These are phyloP conservation scores for Dictyostelium brefeldianum DNA, from an alignment of 78 protist genomes.

Conservation along the genomic window DNA sequence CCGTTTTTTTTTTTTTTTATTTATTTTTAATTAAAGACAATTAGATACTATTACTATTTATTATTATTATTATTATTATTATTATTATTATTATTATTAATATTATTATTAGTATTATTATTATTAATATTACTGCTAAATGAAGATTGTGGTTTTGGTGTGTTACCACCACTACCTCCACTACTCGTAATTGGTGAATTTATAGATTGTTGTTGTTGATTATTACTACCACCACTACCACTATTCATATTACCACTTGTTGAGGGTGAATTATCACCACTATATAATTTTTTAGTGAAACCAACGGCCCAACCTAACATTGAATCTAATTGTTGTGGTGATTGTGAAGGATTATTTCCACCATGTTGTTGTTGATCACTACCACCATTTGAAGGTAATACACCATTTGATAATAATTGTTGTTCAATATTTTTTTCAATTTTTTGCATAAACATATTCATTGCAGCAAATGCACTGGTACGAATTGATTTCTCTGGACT, in stretches of 20 bases:
- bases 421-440: slow-evolving; percentile 49
- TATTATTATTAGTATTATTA: too few species aligned
- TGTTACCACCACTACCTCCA: neutral
- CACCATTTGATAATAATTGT: neutral
- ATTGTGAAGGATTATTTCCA: neutral
- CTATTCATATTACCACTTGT: neutral
- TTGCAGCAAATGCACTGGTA: slow-evolving; percentile 46
- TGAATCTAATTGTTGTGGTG: slow-evolving; percentile 2
- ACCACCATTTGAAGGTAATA: too few species aligned
- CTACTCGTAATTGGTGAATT: neutral
- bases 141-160: neutral
- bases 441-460: slow-evolving; percentile 43
- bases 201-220: too few species aligned
- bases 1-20: too few species aligned
- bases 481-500: slow-evolving; percentile 67
- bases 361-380: neutral
- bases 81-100: too few species aligned
- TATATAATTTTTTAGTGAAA: slow-evolving; percentile 40
- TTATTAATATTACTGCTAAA: too few species aligned
- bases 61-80: too few species aligned
- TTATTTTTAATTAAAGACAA: too few species aligned
- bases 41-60: too few species aligned
- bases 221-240: too few species aligned
- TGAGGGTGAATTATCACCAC: neutral
- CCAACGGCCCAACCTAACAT: slow-evolving; percentile 75